A percentile compares a stretch with the other conserved stretches of the same genome.
Conservation (phyloP, 2,329 filamentous ascomycete genomes). For the Colletotrichum tropicale region DNA sequence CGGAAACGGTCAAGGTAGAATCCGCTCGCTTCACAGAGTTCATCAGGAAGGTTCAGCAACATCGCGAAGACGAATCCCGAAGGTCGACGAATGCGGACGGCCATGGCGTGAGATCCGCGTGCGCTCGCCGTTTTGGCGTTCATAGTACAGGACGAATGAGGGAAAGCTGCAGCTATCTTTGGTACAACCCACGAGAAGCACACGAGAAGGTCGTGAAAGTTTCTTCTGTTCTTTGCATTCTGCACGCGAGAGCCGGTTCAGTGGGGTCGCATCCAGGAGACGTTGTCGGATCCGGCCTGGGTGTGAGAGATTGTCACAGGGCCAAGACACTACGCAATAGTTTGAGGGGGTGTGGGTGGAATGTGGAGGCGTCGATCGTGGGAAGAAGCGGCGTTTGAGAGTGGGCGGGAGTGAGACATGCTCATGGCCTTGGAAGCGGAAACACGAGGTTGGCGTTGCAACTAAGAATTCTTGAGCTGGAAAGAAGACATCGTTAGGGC, state of each 20-base stretch:
- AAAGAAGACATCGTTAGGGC: background rate
- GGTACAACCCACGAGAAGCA: background rate
- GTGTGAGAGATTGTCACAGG: background rate
- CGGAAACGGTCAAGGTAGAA: background rate
- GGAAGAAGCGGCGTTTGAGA: background rate
- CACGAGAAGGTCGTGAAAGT: background rate
- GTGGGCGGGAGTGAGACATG: background rate
- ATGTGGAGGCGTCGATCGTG: background rate
- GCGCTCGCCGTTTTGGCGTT: background rate
- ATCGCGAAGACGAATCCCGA: background rate
- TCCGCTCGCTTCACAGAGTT: background rate
- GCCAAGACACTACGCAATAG: background rate
- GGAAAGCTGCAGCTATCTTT: background rate
- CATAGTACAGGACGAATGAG: background rate
- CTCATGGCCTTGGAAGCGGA: background rate
- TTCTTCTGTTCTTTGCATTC: background rate
- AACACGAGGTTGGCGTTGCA: background rate
- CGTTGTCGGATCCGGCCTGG: background rate
- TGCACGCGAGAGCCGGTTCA: background rate
- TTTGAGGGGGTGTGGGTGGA: background rate
- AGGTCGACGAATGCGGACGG: background rate
- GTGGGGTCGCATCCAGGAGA: background rate
- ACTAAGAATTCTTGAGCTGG: background rate
- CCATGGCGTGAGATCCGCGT: background rate
- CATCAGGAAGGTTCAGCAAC: background rate